Evolutionary conservation across 2,329 filamentous ascomycete genomes (phyloP), one percentile per base, ranked within the genome.

Genomic region (Penicillium corylophilum): DNA sequence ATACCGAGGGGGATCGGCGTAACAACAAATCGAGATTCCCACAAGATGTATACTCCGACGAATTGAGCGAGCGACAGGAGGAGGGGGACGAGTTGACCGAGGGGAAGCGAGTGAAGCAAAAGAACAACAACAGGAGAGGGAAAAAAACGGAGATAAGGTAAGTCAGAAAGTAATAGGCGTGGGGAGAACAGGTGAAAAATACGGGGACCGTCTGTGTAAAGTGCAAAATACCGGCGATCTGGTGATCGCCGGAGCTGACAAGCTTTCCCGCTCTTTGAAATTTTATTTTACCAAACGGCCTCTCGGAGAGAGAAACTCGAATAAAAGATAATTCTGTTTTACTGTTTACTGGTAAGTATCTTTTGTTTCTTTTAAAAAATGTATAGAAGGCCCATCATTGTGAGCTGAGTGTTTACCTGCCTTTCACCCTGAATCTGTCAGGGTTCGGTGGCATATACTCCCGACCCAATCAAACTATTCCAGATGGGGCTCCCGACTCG

Each of bases 61-160:
- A 48, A 42, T 16, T 53, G 48, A 57, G 57, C 55, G 57, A 60
- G 53, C 51, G 57, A 53, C 53, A 48, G 55, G 52, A 54, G 54
- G 24, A 28, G 7, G 12, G 26, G 26, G 26, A 10, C 9, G 22
- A 28, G 24, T 26, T 23, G 18, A 33, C 15, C 7, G 26, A 24
- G 7, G 44, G 40, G 16, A 33, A 36, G 31, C 33, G 33, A 41
- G 9, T 42, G 35, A 41, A 16, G 9, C 36, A 20, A 24, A 18
- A 7, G 10, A n/a, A 31, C 6, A 18, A 29, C 15, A 28, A 20
- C n/a, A 23, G 29, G 31, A 51, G 38, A n/a, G 23, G 42, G 18
- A 53, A 49, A 51, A 44, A 31, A 36, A 48, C 9, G 41, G 50
- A 48, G 46, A 50, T 38, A 42, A 22, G 45, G n/a, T 28, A 18